Percentiles rank a stretch among this genome's conserved stretches.
Conservation (phyloP, 2,329 filamentous ascomycete genomes). For the Diplodia intermedia region DNA sequence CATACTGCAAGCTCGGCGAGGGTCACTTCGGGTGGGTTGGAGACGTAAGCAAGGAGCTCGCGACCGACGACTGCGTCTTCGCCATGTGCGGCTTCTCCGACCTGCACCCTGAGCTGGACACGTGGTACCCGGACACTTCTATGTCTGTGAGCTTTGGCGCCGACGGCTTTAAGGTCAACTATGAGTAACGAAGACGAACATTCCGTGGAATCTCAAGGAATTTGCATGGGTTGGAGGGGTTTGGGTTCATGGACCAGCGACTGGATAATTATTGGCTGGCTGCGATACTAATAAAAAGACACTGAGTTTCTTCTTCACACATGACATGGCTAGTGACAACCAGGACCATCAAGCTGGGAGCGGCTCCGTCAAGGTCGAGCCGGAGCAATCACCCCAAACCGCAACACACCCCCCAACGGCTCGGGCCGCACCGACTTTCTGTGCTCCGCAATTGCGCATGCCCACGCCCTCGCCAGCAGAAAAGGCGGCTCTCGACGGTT, state of each 20-base stretch:
- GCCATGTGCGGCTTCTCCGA: constrained; percentile 14
- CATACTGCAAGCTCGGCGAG: neutral
- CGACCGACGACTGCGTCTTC: neutral
- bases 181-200: neutral
- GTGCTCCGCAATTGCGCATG: neutral
- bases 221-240: neutral
- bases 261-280: neutral
- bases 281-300: neutral
- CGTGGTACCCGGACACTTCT: neutral
- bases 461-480: neutral
- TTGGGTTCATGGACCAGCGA: neutral
- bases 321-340: no score
- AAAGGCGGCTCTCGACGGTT: neutral
- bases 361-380: neutral
- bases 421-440: constrained; percentile 10
- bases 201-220: neutral
- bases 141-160: neutral
- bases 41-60: neutral
- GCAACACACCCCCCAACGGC: neutral
- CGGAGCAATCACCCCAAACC: neutral
- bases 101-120: neutral
- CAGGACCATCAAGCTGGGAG: neutral
- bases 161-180: neutral
- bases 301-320: no score
- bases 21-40: constrained; percentile 1